Percentiles rank a stretch among this genome's conserved stretches.
phyloP scores from a whole-genome alignment of 2,329 filamentous ascomycete species.

The Penicillium brevicompactum region DNA sequence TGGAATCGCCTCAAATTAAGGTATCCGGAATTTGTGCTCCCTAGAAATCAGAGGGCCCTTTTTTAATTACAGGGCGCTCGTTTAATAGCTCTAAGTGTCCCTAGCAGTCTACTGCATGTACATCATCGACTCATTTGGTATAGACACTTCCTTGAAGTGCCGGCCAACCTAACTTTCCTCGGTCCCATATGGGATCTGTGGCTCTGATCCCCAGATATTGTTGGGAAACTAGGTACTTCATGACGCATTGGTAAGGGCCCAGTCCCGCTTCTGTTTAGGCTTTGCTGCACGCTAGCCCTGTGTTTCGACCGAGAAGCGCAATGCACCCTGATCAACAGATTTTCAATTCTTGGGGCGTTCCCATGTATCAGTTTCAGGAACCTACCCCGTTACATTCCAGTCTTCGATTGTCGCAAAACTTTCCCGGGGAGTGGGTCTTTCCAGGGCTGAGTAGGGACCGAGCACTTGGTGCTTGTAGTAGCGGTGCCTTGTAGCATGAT shows the following conservation, averaged over 20 bases:
- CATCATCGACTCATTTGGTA: not conserved
- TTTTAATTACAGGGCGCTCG: not conserved
- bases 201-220: not conserved
- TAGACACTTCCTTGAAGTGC: not conserved
- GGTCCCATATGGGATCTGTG: not conserved
- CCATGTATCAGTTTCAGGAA: not conserved
- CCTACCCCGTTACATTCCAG: not conserved
- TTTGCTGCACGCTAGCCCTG: not conserved
- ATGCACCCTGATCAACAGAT: not conserved
- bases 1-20: not conserved
- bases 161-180: not conserved
- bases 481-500: not conserved
- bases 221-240: not conserved
- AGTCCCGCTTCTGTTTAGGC: not conserved
- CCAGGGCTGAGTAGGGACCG: not conserved
- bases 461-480: not conserved
- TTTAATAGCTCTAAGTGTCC: not conserved
- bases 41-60: not conserved
- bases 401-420: not conserved
- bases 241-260: not conserved
- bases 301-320: not conserved
- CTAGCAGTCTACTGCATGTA: not conserved
- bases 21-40: not conserved
- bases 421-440: not conserved
- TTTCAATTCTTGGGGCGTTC: not conserved